Conservation (phyloP, 202 grass and related monocot species). For the Dendrocalamus latiflorus region DNA sequence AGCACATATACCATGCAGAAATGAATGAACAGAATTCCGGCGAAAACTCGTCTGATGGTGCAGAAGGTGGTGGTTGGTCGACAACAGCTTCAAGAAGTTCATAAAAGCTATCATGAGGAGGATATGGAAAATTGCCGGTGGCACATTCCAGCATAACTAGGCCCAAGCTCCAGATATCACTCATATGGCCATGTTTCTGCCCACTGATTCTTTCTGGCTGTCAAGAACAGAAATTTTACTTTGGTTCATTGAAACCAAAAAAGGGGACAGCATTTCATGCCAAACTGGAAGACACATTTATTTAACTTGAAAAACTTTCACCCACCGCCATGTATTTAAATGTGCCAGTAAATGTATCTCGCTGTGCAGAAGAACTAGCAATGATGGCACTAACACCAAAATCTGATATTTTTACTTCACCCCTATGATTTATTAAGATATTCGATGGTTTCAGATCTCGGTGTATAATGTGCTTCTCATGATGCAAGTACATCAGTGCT, state of each 20-base stretch:
- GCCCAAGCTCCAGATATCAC: conserved; percentile 99
- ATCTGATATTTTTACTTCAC: conserved; percentile 95
- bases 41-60: conserved; percentile 66
- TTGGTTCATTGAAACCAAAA: conserved; percentile 7
- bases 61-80: conserved; percentile 62
- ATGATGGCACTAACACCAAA: conserved; percentile 96
- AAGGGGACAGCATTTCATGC: not conserved
- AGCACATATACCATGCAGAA: conserved; percentile 58
- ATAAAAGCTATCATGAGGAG: conserved; percentile 60
- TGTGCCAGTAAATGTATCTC: conserved; percentile 86
- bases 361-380: conserved; percentile 62
- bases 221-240: conserved; percentile 28
- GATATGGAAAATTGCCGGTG: conserved; percentile 86
- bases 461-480: conserved; percentile 75
- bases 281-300: not conserved
- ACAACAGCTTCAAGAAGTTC: conserved; percentile 87
- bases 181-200: conserved; percentile 64
- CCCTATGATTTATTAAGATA: conserved; percentile 92
- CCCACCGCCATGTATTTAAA: conserved; percentile 89
- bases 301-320: not conserved
- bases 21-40: conserved; percentile 85
- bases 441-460: conserved; percentile 95
- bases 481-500: conserved; percentile 78
- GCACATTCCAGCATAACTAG: conserved; percentile 85
- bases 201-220: conserved; percentile 92